Evolutionary conservation across 2,329 filamentous ascomycete genomes (phyloP), one percentile per base, ranked within the genome.

Genomic region (Penicillium sp.): DNA sequence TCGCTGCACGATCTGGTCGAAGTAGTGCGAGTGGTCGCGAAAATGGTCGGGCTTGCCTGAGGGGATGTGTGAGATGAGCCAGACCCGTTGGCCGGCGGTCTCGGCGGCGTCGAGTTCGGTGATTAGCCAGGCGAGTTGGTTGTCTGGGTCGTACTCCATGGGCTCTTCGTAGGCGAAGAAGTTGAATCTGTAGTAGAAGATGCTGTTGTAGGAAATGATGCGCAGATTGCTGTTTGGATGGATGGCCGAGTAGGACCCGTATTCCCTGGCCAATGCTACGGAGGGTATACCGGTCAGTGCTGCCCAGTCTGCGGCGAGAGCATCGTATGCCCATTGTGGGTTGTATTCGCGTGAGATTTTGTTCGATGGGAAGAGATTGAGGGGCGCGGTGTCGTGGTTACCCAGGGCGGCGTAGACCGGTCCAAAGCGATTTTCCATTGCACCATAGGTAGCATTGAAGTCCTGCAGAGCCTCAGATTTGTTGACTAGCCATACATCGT

Each of bases 121-220:
- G 4, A 77, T 72, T 6, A 81, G 65, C 74, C 77, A 80, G 11
- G 67, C 60, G 3, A 81, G 64, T 54, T 79, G 72, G 9, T 66
- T 65, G 52, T 70, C 70, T 2, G 77, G 77, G 51, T 80, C 77
- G 9, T 57, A 58, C 31, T 73, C 60, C 64, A 77, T 72, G 1
- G 68, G 63, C 31, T 72, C 66, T 45, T 73, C 66, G 50, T 78
- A 81, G 23, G 77, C 57, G 63, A 72, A 76, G 55, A 75, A 78
- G 64, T 82, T 81, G 45, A 71, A 62, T n/a, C 68, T 71, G 57
- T 81, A 81, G 61, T 75, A 80, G 45, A 80, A 59, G 56, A 80
- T 78, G 13, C 76, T 80, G 64, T 78, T 80, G 50, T 81, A 64
- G 3, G 77, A 79, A 53, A 81, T 79, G 51, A 82, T 62, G 16